These are phyloP conservation scores for Scedosporium minutisporum DNA, from an alignment of 2,329 filamentous ascomycete species.

Conservation along the genomic window DNA sequence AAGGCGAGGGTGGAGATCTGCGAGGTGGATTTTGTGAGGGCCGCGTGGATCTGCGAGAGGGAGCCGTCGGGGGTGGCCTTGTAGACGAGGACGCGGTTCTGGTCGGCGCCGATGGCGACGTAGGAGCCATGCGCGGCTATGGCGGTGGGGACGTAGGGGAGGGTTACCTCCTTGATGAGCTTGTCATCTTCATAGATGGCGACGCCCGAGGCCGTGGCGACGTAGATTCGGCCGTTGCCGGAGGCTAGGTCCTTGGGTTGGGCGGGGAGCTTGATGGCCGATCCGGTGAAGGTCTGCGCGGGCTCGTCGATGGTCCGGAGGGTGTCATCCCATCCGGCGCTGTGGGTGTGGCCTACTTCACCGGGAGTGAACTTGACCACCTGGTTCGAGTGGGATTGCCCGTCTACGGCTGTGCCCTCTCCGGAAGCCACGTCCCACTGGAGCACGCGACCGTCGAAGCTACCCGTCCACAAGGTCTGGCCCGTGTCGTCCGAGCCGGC, in stretches of 20 bases:
- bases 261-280: conserved; percentile 55
- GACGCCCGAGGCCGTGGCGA: conserved; percentile 45
- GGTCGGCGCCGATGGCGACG: conserved; percentile 67
- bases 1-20: conserved; percentile 75
- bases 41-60: conserved; percentile 38
- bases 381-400: conserved; percentile 76
- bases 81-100: conserved; percentile 70
- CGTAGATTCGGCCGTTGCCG: conserved; percentile 39
- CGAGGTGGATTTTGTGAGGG: conserved; percentile 59
- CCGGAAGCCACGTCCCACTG: conserved; percentile 72
- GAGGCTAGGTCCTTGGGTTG: conserved; percentile 71
- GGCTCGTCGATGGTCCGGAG: conserved; percentile 69
- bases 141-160: conserved; percentile 57
- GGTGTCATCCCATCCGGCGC: conserved; percentile 89
- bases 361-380: conserved; percentile 63
- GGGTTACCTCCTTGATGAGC: conserved; percentile 47
- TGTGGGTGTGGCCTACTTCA: conserved; percentile 56
- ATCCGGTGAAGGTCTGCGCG: conserved; percentile 65
- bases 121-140: conserved; percentile 59
- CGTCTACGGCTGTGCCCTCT: conserved; percentile 60
- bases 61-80: conserved; percentile 40
- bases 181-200: conserved; percentile 50
- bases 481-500: conserved; percentile 36
- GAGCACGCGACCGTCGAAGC: conserved; percentile 80
- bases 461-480: conserved; percentile 74